Percentiles rank a stretch among this genome's conserved stretches.
phyloP scores from a whole-genome alignment of 2,329 filamentous ascomycete genomes.

The Leptosphaerulina australis region DNA sequence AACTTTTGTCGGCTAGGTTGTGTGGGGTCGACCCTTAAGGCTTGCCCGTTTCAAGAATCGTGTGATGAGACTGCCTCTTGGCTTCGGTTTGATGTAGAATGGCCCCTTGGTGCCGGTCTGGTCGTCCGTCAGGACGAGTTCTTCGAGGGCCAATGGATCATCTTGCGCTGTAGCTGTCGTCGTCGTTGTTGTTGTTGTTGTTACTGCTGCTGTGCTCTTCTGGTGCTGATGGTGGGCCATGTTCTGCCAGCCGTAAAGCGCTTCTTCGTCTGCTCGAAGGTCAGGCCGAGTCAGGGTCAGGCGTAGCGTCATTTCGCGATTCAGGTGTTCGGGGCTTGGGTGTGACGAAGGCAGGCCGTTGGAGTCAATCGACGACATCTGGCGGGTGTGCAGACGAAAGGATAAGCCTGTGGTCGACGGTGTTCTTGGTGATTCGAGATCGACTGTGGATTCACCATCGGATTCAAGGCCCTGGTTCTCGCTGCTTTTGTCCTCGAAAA shows the following conservation, averaged over 20 bases:
- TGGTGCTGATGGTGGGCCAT: constrained; percentile 7
- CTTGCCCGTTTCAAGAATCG: constrained; percentile 48
- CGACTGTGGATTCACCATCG: constrained; percentile 42
- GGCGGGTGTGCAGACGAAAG: constrained; percentile 42
- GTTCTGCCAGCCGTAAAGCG: constrained; percentile 71
- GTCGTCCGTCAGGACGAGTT: constrained; percentile 57
- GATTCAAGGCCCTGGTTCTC: constrained; percentile 43
- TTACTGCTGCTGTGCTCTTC: constrained; percentile 19
- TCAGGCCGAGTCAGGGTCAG: constrained; percentile 95
- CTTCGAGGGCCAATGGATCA: constrained; percentile 62
- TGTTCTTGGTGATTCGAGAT: constrained; percentile 46
- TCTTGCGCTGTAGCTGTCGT: constrained; percentile 42
- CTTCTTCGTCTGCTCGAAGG: constrained; percentile 74
- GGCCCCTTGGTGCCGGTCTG: constrained; percentile 54
- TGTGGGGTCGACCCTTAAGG: constrained; percentile 32
- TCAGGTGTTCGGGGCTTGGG: constrained; percentile 43
- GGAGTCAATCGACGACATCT: constrained; percentile 42
- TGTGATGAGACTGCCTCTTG: constrained; percentile 43
- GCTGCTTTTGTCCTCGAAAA: constrained; percentile 43
- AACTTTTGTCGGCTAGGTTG: constrained; percentile 7
- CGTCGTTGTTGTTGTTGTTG: constrained; percentile 7
- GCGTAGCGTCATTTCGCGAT: constrained; percentile 90
- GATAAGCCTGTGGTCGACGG: constrained; percentile 44
- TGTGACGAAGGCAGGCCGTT: constrained; percentile 34
- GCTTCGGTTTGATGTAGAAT: constrained; percentile 52